A percentile compares a stretch with the other conserved stretches of the same genome.
Conservation (phyloP, 2,329 filamentous ascomycete species). For the Pseudocercospora crystallina region DNA sequence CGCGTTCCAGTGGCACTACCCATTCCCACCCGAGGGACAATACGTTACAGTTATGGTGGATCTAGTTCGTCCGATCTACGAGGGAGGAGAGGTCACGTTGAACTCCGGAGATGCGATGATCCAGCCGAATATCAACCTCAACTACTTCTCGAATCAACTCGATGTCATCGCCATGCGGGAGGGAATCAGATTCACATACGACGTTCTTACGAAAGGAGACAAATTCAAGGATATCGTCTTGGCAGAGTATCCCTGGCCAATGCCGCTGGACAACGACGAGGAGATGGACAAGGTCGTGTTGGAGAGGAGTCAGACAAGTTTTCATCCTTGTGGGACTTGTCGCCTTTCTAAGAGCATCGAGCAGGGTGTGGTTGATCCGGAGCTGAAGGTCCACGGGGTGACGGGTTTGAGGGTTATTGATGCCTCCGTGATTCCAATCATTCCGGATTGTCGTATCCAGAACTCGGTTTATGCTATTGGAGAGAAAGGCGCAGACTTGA, state of each 20-base stretch:
- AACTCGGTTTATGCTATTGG: constrained; percentile 17
- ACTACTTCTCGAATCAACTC: background rate
- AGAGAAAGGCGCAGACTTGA: constrained; percentile 15
- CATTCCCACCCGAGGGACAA: background rate
- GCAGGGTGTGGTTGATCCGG: constrained; percentile 24
- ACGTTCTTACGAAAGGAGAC: background rate
- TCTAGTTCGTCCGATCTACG: background rate
- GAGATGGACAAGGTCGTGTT: background rate
- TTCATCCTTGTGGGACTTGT: constrained; percentile 23
- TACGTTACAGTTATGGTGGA: background rate
- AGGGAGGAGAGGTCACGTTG: background rate
- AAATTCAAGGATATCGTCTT: background rate
- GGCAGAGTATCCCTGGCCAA: background rate
- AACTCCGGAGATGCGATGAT: background rate
- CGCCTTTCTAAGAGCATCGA: constrained; percentile 21
- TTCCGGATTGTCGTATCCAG: constrained; percentile 19
- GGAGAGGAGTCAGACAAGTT: constrained; percentile 9
- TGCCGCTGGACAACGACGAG: background rate
- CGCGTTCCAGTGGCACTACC: constrained; percentile 1
- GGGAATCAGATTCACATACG: background rate
- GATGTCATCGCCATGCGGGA: background rate
- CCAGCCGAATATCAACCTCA: background rate
- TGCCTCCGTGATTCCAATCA: constrained; percentile 18
- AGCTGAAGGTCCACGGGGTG: constrained; percentile 24
- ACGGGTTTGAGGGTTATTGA: constrained; percentile 28